Percentiles rank a stretch among this genome's conserved stretches.
These are phyloP conservation scores for Thalassiosira exigua DNA, from an alignment of 352 stramenopile genomes.

Conservation along the genomic window DNA sequence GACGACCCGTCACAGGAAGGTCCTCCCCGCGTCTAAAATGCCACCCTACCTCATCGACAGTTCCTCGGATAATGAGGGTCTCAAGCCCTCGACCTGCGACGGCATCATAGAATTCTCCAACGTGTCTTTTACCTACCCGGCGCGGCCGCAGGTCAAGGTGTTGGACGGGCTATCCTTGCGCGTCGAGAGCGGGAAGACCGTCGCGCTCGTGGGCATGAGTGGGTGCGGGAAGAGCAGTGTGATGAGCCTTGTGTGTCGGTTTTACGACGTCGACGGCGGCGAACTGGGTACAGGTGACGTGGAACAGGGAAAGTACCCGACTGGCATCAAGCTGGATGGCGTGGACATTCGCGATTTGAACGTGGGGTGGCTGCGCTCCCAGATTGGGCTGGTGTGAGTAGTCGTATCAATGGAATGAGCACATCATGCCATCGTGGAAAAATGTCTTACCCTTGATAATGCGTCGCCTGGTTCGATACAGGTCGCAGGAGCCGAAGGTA, in stretches of 20 bases:
- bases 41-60: conserved; percentile 78
- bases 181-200: conserved; percentile 68
- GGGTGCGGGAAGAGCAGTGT: conserved; percentile 88
- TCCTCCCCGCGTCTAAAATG: conserved; percentile 16
- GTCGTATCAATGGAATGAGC: too few relatives aligned
- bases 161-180: conserved; percentile 48
- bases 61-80: conserved; percentile 54
- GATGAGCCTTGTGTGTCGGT: conserved; percentile 87
- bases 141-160: conserved; percentile 32
- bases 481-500: too few relatives aligned
- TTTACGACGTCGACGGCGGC: conserved; percentile 85
- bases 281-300: too few relatives aligned
- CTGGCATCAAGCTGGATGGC: conserved; percentile 77
- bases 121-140: conserved; percentile 54
- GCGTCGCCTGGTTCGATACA: too few relatives aligned
- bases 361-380: conserved; percentile 30
- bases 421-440: too few relatives aligned
- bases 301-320: background rate
- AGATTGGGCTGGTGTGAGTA: too few relatives aligned
- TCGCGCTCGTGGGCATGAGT: conserved; percentile 87
- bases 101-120: conserved; percentile 43
- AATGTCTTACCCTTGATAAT: too few relatives aligned
- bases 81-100: conserved; percentile 66
- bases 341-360: conserved; percentile 63
- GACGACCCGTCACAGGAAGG: conserved; percentile 18